These are phyloP conservation scores for Coprinellus micaceus DNA, from an alignment of 768 basidiomycete species.

Conservation along the genomic window DNA sequence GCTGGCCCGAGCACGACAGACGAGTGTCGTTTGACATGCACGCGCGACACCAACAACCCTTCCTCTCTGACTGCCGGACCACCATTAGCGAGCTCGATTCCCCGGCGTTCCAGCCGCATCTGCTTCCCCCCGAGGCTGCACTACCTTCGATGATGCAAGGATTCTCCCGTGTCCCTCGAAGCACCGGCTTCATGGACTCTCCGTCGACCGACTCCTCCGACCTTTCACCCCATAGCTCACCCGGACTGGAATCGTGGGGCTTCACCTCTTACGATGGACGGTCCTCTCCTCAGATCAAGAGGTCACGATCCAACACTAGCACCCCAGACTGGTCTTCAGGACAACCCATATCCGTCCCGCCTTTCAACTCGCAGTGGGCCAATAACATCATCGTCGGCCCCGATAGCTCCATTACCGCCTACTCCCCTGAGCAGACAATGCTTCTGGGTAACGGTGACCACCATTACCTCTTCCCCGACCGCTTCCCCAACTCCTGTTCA, in stretches of 20 bases:
- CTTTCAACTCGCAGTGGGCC: slow-evolving; percentile 25
- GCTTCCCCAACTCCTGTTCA: slow-evolving; percentile 31
- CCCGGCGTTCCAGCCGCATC: slow-evolving; percentile 3
- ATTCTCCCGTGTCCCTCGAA: slow-evolving; percentile 4
- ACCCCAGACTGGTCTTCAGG: slow-evolving; percentile 8
- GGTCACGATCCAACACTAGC: slow-evolving; percentile 9
- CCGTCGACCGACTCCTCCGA: slow-evolving; percentile 7
- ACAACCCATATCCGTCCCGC: slow-evolving; percentile 24
- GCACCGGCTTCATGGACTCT: slow-evolving; percentile 6
- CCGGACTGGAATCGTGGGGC: not conserved
- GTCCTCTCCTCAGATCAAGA: not conserved
- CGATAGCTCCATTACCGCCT: slow-evolving; percentile 23
- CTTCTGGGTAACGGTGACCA: slow-evolving; percentile 13
- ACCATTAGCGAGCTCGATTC: slow-evolving; percentile 9
- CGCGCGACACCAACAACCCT: slow-evolving; percentile 6
- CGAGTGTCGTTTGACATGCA: not conserved
- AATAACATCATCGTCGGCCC: slow-evolving; percentile 24
- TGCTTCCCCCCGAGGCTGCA: slow-evolving; percentile 6
- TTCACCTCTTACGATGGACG: not conserved
- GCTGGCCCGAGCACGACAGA: slow-evolving; percentile 3
- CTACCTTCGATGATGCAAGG: not conserved
- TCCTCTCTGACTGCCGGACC: slow-evolving; percentile 10
- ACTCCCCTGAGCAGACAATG: slow-evolving; percentile 19
- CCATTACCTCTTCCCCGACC: slow-evolving; percentile 26
- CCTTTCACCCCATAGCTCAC: slow-evolving; percentile 6